Evolutionary conservation across 208 protist species (phyloP).

Genomic region (Leishmania mexicana): DNA sequence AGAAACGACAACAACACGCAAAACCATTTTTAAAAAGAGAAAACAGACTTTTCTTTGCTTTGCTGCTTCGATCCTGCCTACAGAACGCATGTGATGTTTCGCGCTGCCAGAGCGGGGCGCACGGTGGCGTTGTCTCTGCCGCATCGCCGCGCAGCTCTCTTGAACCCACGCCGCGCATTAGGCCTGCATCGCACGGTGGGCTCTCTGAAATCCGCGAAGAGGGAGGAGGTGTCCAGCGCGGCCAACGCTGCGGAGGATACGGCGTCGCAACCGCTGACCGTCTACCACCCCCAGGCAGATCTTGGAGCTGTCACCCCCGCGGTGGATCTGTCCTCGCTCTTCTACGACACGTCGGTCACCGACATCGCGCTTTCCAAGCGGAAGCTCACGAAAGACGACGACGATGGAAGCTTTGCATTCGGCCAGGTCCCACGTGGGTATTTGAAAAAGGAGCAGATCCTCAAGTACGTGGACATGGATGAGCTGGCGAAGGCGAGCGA

Average conservation of each 20-base stretch:
- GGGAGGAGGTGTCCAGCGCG: neutral
- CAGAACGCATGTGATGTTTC: neutral
- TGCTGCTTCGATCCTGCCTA: neutral
- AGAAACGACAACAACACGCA: neutral
- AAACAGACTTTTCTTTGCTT: neutral
- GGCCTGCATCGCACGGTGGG: neutral
- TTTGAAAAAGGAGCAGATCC: neutral
- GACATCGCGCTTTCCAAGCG: neutral
- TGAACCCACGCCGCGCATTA: neutral
- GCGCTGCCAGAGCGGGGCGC: neutral
- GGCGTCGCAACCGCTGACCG: neutral
- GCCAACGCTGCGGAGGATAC: neutral
- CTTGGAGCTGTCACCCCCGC: neutral
- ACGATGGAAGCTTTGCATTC: conserved; percentile 4
- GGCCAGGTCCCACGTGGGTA: conserved; percentile 1
- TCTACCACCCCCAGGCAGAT: neutral
- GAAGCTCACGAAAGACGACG: conserved; percentile 6
- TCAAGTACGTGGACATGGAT: conserved; percentile 4
- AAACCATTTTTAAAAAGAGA: neutral
- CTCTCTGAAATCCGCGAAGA: neutral
- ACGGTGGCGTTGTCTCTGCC: conserved; percentile 2
- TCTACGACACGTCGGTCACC: conserved; percentile 17
- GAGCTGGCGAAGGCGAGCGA: neutral
- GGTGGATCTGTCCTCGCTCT: conserved; percentile 5
- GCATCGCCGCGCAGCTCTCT: neutral